Base-by-base conservation (phyloP, 176 grass and related monocot genomes). In the Triticum timopheevii region DNA sequence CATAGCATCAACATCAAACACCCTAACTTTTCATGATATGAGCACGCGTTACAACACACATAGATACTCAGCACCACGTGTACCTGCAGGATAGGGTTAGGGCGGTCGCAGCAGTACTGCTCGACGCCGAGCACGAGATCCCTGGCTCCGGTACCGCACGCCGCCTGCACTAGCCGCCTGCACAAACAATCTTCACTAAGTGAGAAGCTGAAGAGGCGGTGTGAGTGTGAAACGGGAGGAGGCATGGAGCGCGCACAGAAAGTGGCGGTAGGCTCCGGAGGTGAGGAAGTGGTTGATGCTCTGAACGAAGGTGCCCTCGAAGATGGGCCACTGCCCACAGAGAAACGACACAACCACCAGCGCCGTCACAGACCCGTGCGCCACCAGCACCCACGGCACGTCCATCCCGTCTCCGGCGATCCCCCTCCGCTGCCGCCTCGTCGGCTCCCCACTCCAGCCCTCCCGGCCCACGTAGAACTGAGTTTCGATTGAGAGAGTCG, bases 271-370 rank as follows among this genome's bases (percentile, higher is more conserved):
- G 50, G 94, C 94, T 68, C 97, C 94, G 85, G 90, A 94, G 70
- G 94, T 96, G 42, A 99, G 87, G 87, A 99, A 96, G 75, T 94
- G 69, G 79, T 99, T 90, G 79, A 99, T 86, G 80, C 89, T 86
- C 85, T 99, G 87, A 73, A 99, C 45, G 90, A 99, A 93, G 82
- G 97, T 96, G 93, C 94, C 97, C 85, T 94, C 90, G 72, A 99
- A 99, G 86, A 99, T 99, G 77, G 97, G 97, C 97, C 94, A 99
- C 50, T 96, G 97, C 19, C 97, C 94, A 87, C 97, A 99, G 10
- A 99, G 92, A 83, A 99, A 94, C 39, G 97, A 91, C 28, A 99
- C 90, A 80, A 96, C 97, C 52, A 96, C 92, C 86, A 95, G 87
- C 68, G 87, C 77, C 75, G 97, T 99, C 82, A 90, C 89, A 39